phyloP scores from a whole-genome alignment of 495 filamentous ascomycete genomes.

The Aspergillus homomorphus region DNA sequence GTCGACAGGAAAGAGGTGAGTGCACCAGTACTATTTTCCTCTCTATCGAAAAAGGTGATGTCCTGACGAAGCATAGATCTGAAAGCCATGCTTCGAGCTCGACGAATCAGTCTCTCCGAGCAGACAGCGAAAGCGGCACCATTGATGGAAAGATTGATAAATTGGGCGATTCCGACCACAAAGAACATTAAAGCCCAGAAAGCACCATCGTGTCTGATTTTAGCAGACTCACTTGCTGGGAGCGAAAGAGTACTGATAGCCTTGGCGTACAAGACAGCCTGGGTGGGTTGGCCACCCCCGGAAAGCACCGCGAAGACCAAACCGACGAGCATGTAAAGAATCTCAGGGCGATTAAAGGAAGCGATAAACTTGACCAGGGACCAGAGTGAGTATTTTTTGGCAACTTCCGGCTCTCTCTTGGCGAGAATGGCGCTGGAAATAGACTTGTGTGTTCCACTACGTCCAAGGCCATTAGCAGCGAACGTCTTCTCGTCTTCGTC shows the following conservation, averaged over 20 bases:
- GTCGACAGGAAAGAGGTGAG: slow-evolving; percentile 83
- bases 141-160: slow-evolving; percentile 65
- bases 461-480: slow-evolving; percentile 22
- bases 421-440: slow-evolving; percentile 71
- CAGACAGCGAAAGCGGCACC: slow-evolving; percentile 78
- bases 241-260: slow-evolving; percentile 66
- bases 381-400: slow-evolving; percentile 70
- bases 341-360: slow-evolving; percentile 76
- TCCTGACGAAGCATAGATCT: slow-evolving; percentile 89
- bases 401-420: slow-evolving; percentile 43
- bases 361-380: slow-evolving; percentile 79
- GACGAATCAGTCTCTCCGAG: slow-evolving; percentile 77
- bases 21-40: slow-evolving; percentile 80
- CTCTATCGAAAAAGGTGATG: slow-evolving; percentile 81
- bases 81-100: slow-evolving; percentile 77
- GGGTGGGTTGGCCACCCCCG: slow-evolving; percentile 80
- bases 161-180: slow-evolving; percentile 78
- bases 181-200: slow-evolving; percentile 96
- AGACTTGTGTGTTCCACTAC: slow-evolving; percentile 62
- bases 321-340: slow-evolving; percentile 69
- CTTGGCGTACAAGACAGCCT: slow-evolving; percentile 90
- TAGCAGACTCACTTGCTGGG: slow-evolving; percentile 39
- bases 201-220: slow-evolving; percentile 64
- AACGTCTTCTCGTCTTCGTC: slow-evolving; percentile 24
- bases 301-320: slow-evolving; percentile 75